phyloP scores from a whole-genome alignment of 768 basidiomycete species.

The Mycena indigotica region DNA sequence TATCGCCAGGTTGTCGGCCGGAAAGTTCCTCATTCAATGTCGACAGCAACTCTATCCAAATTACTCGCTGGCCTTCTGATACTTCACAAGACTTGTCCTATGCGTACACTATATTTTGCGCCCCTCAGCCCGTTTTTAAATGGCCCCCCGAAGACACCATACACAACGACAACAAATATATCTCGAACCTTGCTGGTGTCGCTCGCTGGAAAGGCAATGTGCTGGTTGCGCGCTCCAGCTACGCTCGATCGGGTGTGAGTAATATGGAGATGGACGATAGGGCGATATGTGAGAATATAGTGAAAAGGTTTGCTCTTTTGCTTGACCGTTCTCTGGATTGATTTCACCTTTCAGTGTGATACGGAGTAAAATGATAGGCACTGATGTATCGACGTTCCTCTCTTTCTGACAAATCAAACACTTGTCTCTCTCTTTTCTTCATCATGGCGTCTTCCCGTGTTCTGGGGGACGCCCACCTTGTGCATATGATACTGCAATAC shows the following conservation, averaged over 20 bases:
- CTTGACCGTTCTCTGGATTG: neutral
- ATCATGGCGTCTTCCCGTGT: too few species aligned
- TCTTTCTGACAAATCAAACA: neutral
- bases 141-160: too few species aligned
- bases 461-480: too few species aligned
- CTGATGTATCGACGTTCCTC: neutral
- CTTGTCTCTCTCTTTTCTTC: too few species aligned
- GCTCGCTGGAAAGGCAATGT: neutral
- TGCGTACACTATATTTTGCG: neutral
- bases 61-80: neutral
- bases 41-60: neutral
- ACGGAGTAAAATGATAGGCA: neutral
- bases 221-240: neutral
- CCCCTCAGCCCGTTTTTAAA: neutral
- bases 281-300: neutral
- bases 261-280: neutral
- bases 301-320: neutral
- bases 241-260: neutral
- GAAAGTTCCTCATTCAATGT: neutral
- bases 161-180: neutral
- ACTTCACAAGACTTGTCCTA: neutral
- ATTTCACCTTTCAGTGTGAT: neutral
- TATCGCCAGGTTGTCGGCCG: neutral
- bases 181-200: neutral
- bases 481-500: too few species aligned